Evolutionary conservation across 2,329 filamentous ascomycete genomes (phyloP).

Genomic region (Trichoderma afroharzianum): DNA sequence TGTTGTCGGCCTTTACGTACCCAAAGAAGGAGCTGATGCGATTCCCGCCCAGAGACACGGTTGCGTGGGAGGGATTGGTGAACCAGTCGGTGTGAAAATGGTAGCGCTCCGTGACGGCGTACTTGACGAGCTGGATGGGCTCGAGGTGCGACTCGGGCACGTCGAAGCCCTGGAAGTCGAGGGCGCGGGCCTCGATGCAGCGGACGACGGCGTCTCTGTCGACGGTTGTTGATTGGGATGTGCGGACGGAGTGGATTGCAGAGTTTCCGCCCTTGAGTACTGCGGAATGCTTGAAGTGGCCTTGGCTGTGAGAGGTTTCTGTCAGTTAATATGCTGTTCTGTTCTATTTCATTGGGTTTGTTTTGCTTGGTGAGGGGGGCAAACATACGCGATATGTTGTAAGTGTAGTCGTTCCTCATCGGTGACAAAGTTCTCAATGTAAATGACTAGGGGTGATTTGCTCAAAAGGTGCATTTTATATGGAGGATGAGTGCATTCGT

Average conservation of each 20-base stretch:
- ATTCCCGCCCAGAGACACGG: slow-evolving; percentile 41
- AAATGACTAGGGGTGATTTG: slow-evolving; percentile 47
- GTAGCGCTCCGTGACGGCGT: slow-evolving; percentile 42
- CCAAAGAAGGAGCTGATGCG: slow-evolving; percentile 46
- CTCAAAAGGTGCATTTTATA: slow-evolving; percentile 45
- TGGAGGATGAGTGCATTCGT: slow-evolving; percentile 29
- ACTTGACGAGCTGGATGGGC: slow-evolving; percentile 47
- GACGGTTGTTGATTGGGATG: slow-evolving; percentile 44
- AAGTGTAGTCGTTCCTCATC: slow-evolving; percentile 40
- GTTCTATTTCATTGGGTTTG: neutral
- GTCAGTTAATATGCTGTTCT: neutral
- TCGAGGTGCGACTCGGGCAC: slow-evolving; percentile 38
- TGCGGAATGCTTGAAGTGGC: slow-evolving; percentile 43
- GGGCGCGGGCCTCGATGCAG: slow-evolving; percentile 46
- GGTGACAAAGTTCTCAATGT: slow-evolving; percentile 46
- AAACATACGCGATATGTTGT: slow-evolving; percentile 38
- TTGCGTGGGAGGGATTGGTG: slow-evolving; percentile 37
- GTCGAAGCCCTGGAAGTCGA: slow-evolving; percentile 44
- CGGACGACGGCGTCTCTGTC: slow-evolving; percentile 39
- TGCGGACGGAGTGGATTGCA: slow-evolving; percentile 38
- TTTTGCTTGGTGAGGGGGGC: neutral
- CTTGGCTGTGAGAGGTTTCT: slow-evolving; percentile 29
- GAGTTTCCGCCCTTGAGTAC: slow-evolving; percentile 34
- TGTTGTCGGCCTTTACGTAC: slow-evolving; percentile 41
- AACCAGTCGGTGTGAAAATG: slow-evolving; percentile 53